Conservation (phyloP, 1,139 yeast genomes). For the Yamadazyma oceani region DNA sequence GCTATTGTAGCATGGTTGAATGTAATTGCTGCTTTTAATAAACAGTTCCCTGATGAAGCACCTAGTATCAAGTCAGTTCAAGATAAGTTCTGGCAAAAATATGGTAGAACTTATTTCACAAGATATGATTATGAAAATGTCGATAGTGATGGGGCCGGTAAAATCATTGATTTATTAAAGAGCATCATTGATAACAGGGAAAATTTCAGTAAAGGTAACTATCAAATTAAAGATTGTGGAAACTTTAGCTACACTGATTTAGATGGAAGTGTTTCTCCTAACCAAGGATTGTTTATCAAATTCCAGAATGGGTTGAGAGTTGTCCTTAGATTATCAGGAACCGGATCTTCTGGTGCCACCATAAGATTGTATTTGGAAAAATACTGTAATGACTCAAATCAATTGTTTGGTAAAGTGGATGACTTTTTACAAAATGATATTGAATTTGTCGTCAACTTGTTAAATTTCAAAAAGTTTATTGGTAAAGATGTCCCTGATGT, state of each 20-base stretch:
- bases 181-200: conserved; percentile 28
- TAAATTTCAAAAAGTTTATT: conserved; percentile 70
- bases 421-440: conserved; percentile 67
- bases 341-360: conserved; percentile 98
- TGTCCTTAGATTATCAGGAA: conserved; percentile 91
- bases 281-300: conserved; percentile 90
- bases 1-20: conserved; percentile 97
- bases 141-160: conserved; percentile 68
- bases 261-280: conserved; percentile 87
- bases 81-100: conserved; percentile 82
- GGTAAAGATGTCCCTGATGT: conserved; percentile 91
- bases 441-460: conserved; percentile 59
- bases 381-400: conserved; percentile 62
- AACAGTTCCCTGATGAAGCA: conserved; percentile 50
- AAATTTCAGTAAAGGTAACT: conserved; percentile 46
- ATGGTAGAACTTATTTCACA: conserved; percentile 97
- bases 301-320: conserved; percentile 81
- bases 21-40: conserved; percentile 79
- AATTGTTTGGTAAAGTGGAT: conserved; percentile 58
- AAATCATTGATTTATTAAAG: conserved; percentile 61
- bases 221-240: conserved; percentile 69
- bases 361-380: conserved; percentile 90
- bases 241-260: conserved; percentile 92
- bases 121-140: conserved; percentile 93
- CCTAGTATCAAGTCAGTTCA: conserved; percentile 80